These are phyloP conservation scores for Salvia sclarea DNA, from an alignment of 305 asterid species.

Conservation along the genomic window DNA sequence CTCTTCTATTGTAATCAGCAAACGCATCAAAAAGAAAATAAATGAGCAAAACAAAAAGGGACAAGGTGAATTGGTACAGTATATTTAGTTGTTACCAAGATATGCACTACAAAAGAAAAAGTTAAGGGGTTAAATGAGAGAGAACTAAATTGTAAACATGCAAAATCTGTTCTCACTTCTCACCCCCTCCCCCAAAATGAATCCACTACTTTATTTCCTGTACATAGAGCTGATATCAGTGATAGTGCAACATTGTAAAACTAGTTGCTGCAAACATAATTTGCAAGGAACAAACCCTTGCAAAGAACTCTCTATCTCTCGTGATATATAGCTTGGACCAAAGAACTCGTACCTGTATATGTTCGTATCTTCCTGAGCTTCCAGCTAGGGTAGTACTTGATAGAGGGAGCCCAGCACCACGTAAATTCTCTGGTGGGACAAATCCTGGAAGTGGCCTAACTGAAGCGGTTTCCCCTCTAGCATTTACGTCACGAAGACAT, in stretches of 20 bases:
- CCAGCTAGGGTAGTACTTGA: constrained; percentile 45
- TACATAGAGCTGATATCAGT: neutral
- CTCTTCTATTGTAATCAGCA: neutral
- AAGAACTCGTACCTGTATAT: constrained; percentile 45
- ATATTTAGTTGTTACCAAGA: no score
- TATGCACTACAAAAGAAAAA: no score
- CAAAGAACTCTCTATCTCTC: constrained; percentile 1
- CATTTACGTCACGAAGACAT: constrained; percentile 60
- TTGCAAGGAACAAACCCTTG: neutral
- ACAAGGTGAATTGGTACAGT: neutral
- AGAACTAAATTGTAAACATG: neutral
- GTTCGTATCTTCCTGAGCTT: constrained; percentile 61
- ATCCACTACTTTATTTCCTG: neutral
- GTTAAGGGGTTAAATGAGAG: no score
- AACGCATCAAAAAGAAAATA: neutral
- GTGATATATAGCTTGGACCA: constrained; percentile 16
- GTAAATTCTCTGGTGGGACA: constrained; percentile 46
- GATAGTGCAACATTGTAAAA: constrained; percentile 14
- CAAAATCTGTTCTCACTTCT: neutral
- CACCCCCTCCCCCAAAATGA: neutral
- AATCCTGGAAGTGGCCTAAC: constrained; percentile 52
- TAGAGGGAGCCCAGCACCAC: constrained; percentile 40
- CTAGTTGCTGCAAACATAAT: constrained; percentile 19
- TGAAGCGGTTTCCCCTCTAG: constrained; percentile 53
- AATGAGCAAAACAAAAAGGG: neutral